Conservation (phyloP, 2,329 filamentous ascomycete species). For the Penicillium sp. region DNA sequence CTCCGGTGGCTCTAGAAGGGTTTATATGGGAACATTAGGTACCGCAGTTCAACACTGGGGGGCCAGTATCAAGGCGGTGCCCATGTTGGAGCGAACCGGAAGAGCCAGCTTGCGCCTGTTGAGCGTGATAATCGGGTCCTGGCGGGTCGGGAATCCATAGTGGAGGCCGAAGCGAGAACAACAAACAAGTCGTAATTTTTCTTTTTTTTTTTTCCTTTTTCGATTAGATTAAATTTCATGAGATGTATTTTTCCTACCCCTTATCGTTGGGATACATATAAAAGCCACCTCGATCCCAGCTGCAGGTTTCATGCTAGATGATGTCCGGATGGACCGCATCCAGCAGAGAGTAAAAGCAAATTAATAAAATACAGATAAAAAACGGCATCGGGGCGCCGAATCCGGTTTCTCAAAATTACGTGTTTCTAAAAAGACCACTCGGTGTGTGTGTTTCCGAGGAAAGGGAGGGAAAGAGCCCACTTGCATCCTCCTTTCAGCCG, state of each 20-base stretch:
- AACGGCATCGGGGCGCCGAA: constrained; percentile 3
- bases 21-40: background rate
- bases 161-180: constrained; percentile 22
- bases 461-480: constrained; percentile 11
- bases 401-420: constrained; percentile 17
- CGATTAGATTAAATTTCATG: background rate
- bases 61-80: constrained; percentile 7
- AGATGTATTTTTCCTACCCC: background rate
- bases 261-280: background rate
- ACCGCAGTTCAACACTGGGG: background rate
- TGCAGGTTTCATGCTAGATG: constrained; percentile 2
- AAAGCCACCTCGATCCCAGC: background rate
- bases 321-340: background rate
- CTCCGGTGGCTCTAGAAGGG: background rate
- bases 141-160: constrained; percentile 22
- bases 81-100: constrained; percentile 17
- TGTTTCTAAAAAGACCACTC: constrained; percentile 22
- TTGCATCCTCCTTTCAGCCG: constrained; percentile 15
- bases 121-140: constrained; percentile 17
- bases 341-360: background rate
- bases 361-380: background rate
- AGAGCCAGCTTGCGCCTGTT: constrained; percentile 4
- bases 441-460: constrained; percentile 24
- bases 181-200: constrained; percentile 9
- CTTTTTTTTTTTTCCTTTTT: background rate